Conservation (phyloP, 2,329 filamentous ascomycete genomes). For the Colletotrichum tofieldiae region DNA sequence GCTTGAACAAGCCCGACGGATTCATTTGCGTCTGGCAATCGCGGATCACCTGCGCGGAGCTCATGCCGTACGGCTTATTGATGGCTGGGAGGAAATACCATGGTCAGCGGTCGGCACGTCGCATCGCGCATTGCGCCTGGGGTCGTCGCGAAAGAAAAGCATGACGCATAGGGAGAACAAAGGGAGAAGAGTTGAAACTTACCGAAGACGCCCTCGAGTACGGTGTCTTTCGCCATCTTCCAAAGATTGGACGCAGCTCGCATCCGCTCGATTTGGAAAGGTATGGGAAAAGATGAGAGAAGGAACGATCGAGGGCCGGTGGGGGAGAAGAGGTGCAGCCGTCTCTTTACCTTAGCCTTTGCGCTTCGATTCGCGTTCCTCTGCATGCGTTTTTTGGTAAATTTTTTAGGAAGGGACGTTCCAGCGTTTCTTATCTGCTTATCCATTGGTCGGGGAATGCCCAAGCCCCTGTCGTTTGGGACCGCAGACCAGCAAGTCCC, state of each 20-base stretch:
- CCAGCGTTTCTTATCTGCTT: constrained; percentile 37
- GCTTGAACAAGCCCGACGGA: constrained; percentile 83
- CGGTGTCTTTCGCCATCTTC: constrained; percentile 69
- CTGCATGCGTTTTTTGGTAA: constrained; percentile 40
- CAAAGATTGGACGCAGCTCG: constrained; percentile 49
- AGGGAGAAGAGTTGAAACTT: constrained; percentile 47
- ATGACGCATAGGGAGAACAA: constrained; percentile 24
- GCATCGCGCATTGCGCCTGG: constrained; percentile 24
- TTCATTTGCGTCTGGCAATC: constrained; percentile 90
- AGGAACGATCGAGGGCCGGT: constrained; percentile 1
- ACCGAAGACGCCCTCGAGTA: constrained; percentile 74
- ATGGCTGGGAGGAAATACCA: constrained; percentile 73
- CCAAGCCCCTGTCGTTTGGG: constrained; percentile 23
- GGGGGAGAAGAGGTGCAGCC: constrained; percentile 16
- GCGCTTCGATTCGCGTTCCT: constrained; percentile 34
- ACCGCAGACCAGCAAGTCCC: constrained; percentile 24
- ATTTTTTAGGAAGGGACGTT: constrained; percentile 38
- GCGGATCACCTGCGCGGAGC: constrained; percentile 92
- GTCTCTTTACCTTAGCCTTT: constrained; percentile 39
- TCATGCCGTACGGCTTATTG: constrained; percentile 90
- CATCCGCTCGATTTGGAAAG: constrained; percentile 49
- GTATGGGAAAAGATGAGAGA: constrained; percentile 6
- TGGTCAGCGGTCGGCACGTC: constrained; percentile 17
- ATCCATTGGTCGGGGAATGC: constrained; percentile 34
- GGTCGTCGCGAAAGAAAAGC: constrained; percentile 9